Percentiles rank a stretch among this genome's conserved stretches.
These are phyloP conservation scores for Umbelopsis isabellina DNA, from an alignment of 192 early-diverging fungal genomes.

Conservation along the genomic window DNA sequence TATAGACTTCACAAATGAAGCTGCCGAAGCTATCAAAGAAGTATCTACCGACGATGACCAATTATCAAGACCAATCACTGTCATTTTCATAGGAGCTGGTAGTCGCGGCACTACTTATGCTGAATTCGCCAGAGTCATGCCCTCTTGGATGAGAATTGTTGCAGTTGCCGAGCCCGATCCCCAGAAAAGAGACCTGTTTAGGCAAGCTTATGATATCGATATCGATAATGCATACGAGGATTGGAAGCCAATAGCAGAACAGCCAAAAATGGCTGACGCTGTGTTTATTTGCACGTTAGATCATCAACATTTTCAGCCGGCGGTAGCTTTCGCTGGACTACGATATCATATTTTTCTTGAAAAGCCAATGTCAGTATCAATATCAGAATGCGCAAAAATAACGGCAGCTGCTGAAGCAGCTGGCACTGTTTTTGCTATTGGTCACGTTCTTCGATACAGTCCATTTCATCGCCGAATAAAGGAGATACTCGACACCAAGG, in stretches of 20 bases:
- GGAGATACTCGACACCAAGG: conserved; percentile 51
- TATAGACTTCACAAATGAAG: no score
- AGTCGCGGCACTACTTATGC: conserved; percentile 38
- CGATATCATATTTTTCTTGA: conserved; percentile 68
- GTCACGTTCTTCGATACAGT: conserved; percentile 65
- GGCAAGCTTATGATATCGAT: conserved; percentile 35
- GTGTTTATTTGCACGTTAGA: conserved; percentile 57
- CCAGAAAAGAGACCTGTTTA: conserved; percentile 30
- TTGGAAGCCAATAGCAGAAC: conserved; percentile 42
- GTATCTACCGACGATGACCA: neutral
- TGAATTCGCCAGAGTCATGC: conserved; percentile 40
- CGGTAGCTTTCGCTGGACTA: conserved; percentile 51
- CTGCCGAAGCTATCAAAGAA: neutral
- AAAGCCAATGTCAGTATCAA: conserved; percentile 65
- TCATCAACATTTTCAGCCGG: conserved; percentile 49
- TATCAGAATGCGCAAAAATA: conserved; percentile 56
- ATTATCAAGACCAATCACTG: conserved; percentile 27
- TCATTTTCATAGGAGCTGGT: conserved; percentile 55
- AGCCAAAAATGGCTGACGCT: conserved; percentile 51
- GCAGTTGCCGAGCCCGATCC: conserved; percentile 52
- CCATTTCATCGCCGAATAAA: conserved; percentile 61
- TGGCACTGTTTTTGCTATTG: conserved; percentile 42
- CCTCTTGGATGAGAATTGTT: conserved; percentile 48
- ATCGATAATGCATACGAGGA: conserved; percentile 42
- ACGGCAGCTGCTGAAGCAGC: conserved; percentile 44